Evolutionary conservation across 2,329 filamentous ascomycete genomes (phyloP).

Genomic region (Trichothecium sympodiale): DNA sequence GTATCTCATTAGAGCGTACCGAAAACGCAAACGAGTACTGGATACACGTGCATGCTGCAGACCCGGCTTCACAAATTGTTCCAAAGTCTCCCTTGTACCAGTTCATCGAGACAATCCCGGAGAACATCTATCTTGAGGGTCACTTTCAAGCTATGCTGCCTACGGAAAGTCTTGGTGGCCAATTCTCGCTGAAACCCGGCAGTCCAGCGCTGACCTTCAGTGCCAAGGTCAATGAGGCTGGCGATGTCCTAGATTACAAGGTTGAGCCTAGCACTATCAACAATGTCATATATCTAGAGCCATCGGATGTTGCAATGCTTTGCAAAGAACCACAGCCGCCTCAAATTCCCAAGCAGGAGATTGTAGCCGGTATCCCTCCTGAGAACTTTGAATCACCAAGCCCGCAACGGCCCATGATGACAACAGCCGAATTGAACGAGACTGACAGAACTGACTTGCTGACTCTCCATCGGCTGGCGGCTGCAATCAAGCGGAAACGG

Average conservation of each 20-base stretch:
- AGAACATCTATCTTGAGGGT: conserved; percentile 50
- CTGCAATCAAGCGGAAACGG: conserved; percentile 29
- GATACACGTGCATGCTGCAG: conserved; percentile 70
- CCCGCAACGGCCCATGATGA: conserved; percentile 31
- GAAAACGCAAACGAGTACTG: conserved; percentile 46
- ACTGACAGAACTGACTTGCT: conserved; percentile 33
- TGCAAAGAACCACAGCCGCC: conserved; percentile 23
- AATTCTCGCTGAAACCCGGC: conserved; percentile 42
- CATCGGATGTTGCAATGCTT: conserved; percentile 33
- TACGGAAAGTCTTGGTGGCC: conserved; percentile 6
- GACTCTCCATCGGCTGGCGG: conserved; percentile 35
- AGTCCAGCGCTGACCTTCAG: conserved; percentile 52
- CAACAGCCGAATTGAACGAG: conserved; percentile 27
- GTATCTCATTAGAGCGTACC: conserved; percentile 57
- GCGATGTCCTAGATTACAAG: conserved; percentile 41
- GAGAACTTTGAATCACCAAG: not conserved
- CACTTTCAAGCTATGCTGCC: conserved; percentile 46
- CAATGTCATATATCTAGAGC: conserved; percentile 47
- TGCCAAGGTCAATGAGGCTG: conserved; percentile 40
- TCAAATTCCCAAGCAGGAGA: not conserved
- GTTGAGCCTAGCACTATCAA: conserved; percentile 42
- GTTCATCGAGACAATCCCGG: conserved; percentile 48
- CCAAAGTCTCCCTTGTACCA: conserved; percentile 46
- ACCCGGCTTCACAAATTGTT: conserved; percentile 60
- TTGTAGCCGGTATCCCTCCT: conserved; percentile 1